Evolutionary conservation across 2,329 filamentous ascomycete genomes (phyloP).

Genomic region (Trichoderma oligosporum): DNA sequence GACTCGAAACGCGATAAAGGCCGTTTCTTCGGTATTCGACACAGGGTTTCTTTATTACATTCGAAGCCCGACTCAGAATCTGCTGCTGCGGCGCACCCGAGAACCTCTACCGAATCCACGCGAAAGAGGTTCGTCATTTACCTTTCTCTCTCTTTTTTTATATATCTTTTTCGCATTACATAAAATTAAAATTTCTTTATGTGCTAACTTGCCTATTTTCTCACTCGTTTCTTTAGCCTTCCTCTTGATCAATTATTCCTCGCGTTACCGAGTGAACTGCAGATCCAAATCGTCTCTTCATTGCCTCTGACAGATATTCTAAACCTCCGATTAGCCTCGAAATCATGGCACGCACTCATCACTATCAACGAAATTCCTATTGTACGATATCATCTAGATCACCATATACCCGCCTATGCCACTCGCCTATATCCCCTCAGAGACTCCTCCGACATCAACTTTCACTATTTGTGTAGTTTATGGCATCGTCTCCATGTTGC

Average conservation of each 20-base stretch:
- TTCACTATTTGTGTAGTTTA: constrained; percentile 60
- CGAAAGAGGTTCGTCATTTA: constrained; percentile 32
- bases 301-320: constrained; percentile 59
- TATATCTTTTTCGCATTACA: not conserved
- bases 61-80: constrained; percentile 31
- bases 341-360: constrained; percentile 56
- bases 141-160: not conserved
- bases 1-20: constrained; percentile 42
- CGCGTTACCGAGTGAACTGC: constrained; percentile 57
- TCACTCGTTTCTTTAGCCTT: constrained; percentile 30
- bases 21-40: constrained; percentile 41
- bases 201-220: constrained; percentile 22
- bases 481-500: constrained; percentile 65
- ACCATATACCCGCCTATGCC: constrained; percentile 59
- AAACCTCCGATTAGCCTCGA: constrained; percentile 55
- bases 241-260: constrained; percentile 57
- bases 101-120: constrained; percentile 28
- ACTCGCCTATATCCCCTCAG: constrained; percentile 55
- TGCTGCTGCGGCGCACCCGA: constrained; percentile 17
- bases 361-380: constrained; percentile 59
- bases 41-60: constrained; percentile 37
- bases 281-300: constrained; percentile 58
- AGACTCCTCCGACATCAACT: constrained; percentile 46
- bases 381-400: constrained; percentile 56
- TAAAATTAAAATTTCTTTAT: not conserved